These are phyloP conservation scores for Panicum miliaceum DNA, from an alignment of 176 grass and related monocot species.

Conservation along the genomic window DNA sequence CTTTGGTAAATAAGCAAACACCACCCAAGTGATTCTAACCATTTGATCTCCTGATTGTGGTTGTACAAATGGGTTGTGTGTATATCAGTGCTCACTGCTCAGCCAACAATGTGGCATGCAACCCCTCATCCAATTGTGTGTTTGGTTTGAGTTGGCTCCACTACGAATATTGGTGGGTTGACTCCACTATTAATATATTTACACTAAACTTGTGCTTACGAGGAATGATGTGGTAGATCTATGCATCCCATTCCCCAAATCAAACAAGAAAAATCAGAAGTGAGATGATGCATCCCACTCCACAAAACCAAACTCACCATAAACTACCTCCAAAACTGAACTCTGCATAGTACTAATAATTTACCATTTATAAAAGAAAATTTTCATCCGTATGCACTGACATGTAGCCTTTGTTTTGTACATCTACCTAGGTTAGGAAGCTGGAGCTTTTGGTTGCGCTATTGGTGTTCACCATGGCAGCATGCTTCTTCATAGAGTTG, in stretches of 20 bases:
- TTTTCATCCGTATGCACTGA: background rate
- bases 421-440: conserved; percentile 61
- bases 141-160: background rate
- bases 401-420: background rate
- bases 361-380: background rate
- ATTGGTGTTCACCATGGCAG: conserved; percentile 71
- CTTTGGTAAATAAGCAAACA: background rate
- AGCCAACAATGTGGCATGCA: no score
- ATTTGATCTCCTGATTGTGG: background rate
- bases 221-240: background rate
- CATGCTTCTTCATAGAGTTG: conserved; percentile 77
- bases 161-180: background rate
- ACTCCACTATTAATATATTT: background rate
- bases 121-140: background rate
- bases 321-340: background rate
- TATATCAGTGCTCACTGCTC: no score
- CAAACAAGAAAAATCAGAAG: background rate
- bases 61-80: background rate
- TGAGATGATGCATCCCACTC: background rate
- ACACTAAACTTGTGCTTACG: background rate
- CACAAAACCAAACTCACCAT: background rate
- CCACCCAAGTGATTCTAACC: background rate
- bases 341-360: background rate
- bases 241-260: background rate
- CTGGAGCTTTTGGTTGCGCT: conserved; percentile 66